Evolutionary conservation across 805 yeast genomes (phyloP).

Genomic region (Wickerhamomyces chaumierensis): DNA sequence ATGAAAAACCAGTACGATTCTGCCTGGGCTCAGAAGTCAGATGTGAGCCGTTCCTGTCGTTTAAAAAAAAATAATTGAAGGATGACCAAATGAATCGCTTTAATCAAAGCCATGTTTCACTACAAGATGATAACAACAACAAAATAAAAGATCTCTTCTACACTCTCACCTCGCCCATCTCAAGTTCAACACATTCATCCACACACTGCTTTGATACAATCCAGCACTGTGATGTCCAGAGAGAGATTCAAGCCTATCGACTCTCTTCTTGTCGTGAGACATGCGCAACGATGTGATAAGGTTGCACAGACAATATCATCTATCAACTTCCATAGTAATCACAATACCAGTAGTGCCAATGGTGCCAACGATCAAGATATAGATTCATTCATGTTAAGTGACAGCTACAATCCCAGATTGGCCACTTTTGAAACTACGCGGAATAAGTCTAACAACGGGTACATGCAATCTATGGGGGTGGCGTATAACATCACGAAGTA

Average conservation of each 20-base stretch:
- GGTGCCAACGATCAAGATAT: neutral
- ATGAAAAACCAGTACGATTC: too few relatives aligned
- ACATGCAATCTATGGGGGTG: slow-evolving; percentile 15
- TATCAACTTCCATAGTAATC: slow-evolving; percentile 8
- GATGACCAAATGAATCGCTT: too few relatives aligned
- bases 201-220: too few relatives aligned
- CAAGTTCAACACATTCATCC: too few relatives aligned
- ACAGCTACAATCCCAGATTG: slow-evolving; percentile 17
- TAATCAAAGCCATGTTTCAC: too few relatives aligned
- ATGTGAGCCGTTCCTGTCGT: neutral
- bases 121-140: too few relatives aligned
- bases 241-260: slow-evolving; percentile 3
- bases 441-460: slow-evolving; percentile 19
- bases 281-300: slow-evolving; percentile 19
- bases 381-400: slow-evolving; percentile 5
- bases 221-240: too few relatives aligned
- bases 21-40: too few relatives aligned
- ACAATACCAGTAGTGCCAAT: neutral
- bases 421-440: slow-evolving; percentile 17
- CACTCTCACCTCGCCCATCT: too few relatives aligned
- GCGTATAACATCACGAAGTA: slow-evolving; percentile 15
- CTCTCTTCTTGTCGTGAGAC: slow-evolving; percentile 18
- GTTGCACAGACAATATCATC: slow-evolving; percentile 17
- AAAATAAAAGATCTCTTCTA: too few relatives aligned
- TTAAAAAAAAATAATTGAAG: too few relatives aligned